Evolutionary conservation across 192 early-diverging fungal species (phyloP).

Genomic region (Entomortierella beljakovae): DNA sequence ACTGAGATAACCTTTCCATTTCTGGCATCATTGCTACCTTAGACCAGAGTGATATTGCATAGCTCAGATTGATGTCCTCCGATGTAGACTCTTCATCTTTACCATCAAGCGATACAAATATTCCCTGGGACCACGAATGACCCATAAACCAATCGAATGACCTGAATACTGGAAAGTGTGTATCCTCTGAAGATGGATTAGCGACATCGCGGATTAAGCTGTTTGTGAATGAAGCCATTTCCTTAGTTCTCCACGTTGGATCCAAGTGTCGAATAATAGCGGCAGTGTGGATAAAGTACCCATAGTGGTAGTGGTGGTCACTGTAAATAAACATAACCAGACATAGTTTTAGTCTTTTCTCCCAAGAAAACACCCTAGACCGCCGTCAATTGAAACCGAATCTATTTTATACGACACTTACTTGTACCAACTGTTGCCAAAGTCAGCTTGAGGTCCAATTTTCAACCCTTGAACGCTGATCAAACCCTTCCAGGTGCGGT

Average conservation of each 20-base stretch:
- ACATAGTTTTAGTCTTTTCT: no score
- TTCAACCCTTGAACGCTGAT: conserved; percentile 32
- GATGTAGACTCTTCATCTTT: conserved; percentile 54
- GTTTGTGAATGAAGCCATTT: conserved; percentile 13
- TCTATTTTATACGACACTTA: conserved; percentile 9
- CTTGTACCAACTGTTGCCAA: conserved; percentile 56
- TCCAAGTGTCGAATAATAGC: conserved; percentile 49
- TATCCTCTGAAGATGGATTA: conserved; percentile 30
- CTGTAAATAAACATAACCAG: conserved; percentile 8
- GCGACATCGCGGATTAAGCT: conserved; percentile 38
- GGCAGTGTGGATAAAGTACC: conserved; percentile 49
- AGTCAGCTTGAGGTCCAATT: conserved; percentile 31
- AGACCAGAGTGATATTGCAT: conserved; percentile 47
- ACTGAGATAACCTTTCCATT: conserved; percentile 16
- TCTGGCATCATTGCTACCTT: conserved; percentile 5
- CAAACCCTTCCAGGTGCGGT: conserved; percentile 37
- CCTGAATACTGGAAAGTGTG: conserved; percentile 38
- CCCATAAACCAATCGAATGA: conserved; percentile 54
- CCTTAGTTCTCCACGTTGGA: conserved; percentile 13
- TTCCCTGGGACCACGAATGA: conserved; percentile 54
- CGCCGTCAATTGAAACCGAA: neutral
- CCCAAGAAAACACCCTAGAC: no score
- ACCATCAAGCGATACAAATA: conserved; percentile 43
- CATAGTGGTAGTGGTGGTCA: conserved; percentile 55
- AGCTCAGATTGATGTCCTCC: conserved; percentile 50